Evolutionary conservation across 163 green algal species (phyloP), one percentile per base, ranked within the genome.

Genomic region (Chloroidium sp.): DNA sequence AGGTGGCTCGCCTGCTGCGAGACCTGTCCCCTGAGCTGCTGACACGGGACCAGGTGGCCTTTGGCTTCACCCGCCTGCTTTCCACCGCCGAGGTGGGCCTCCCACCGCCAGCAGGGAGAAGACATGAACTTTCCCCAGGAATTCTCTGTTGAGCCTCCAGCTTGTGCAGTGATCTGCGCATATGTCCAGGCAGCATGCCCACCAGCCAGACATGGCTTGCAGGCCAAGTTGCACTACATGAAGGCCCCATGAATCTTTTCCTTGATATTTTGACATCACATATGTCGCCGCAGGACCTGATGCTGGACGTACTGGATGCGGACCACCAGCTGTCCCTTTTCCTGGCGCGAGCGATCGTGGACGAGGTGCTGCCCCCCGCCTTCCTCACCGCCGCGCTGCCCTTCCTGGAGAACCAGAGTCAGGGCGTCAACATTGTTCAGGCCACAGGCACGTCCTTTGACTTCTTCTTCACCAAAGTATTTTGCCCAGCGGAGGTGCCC

Each of bases 231-330:
- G 36, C 36, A 36, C 36, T 36, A 36, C 36, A 36, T 36, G 36
- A 36, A 36, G 36, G 72, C 3, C 12, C 14, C 3, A 76, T 8
- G 14, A 58, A 76, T 57, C 58, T 36, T 14, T 60, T 10, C 58
- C 76, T 59, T 79, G 76, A 2, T 64, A 79, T 60, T 57, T 64
- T 12, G 6, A 12, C 74, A 2, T 3, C 57, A 12, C 13, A 2
- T 12, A 62, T 78, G 8, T 59, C 14, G 59, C 62, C 84, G 69
- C 76, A 87, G 79, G 94, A 98, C 85, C 83, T 97, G 67, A 82
- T 90, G 62, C 90, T 98, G 62, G 95, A 98, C 88, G 89, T 94
- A 69, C 94, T 94, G 1, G 89, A 96, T n/a, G 94, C 91, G 0
- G 75, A 77, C 0, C 82, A 80, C 72, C 79, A 88, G 62, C 80